phyloP scores from a whole-genome alignment of 306 rosid species.

The Hippophae tibetana region DNA sequence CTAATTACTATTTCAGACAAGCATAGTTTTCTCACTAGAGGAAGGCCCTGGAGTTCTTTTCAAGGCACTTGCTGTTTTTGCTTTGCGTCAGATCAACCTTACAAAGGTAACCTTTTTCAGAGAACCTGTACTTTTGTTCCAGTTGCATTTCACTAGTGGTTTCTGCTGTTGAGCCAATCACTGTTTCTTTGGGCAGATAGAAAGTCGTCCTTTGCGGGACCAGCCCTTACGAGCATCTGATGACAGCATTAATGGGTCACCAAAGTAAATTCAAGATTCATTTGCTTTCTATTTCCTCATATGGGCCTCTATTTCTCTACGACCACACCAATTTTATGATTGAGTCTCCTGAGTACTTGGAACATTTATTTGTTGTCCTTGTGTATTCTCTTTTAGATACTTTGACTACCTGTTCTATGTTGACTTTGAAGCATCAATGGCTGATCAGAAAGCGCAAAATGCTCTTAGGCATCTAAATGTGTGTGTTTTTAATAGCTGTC shows the following conservation, averaged over 20 bases:
- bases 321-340: not conserved
- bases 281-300: constrained; percentile 10
- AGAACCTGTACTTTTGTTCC: not conserved
- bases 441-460: constrained; percentile 81
- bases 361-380: constrained; percentile 16
- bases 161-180: constrained; percentile 7
- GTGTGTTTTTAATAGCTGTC: constrained; percentile 8
- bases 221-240: constrained; percentile 60
- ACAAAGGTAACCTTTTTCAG: constrained; percentile 42
- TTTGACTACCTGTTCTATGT: constrained; percentile 91
- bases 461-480: constrained; percentile 79
- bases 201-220: constrained; percentile 89
- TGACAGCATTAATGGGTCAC: constrained; percentile 40
- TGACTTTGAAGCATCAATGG: constrained; percentile 98
- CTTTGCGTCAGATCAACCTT: constrained; percentile 82
- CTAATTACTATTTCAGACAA: constrained; percentile 49
- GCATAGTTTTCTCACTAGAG: constrained; percentile 92
- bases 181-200: constrained; percentile 47
- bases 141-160: not conserved
- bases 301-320: constrained; percentile 6
- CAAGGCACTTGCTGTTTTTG: constrained; percentile 98
- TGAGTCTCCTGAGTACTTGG: not conserved
- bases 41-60: constrained; percentile 95
- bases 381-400: constrained; percentile 38
- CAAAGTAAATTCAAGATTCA: constrained; percentile 41